Evolutionary conservation across 2,329 filamentous ascomycete species (phyloP).

Genomic region (Penicillium sp.): DNA sequence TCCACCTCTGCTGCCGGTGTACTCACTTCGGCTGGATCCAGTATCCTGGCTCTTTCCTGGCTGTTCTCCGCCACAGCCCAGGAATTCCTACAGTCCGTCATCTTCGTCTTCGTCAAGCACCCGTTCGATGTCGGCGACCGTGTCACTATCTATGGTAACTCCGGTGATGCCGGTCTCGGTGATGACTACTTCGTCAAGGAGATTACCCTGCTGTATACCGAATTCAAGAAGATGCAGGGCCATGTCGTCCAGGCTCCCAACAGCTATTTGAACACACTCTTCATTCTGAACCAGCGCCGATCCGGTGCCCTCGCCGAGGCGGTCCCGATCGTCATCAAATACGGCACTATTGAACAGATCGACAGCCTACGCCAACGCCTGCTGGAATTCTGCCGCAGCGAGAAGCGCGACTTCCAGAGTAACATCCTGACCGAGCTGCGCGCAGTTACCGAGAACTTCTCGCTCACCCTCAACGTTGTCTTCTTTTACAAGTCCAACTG

Average conservation of each 20-base stretch:
- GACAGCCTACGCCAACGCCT: slow-evolving; percentile 74
- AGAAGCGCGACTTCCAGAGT: slow-evolving; percentile 83
- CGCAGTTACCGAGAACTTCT: slow-evolving; percentile 74
- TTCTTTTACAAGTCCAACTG: slow-evolving; percentile 98
- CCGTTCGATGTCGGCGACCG: slow-evolving; percentile 95
- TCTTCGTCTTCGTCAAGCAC: slow-evolving; percentile 96
- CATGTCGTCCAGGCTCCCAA: slow-evolving; percentile 95
- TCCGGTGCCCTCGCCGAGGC: slow-evolving; percentile 85
- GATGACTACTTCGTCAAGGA: slow-evolving; percentile 97
- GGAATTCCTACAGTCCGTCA: slow-evolving; percentile 87
- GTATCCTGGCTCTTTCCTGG: slow-evolving; percentile 86
- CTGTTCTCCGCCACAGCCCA: slow-evolving; percentile 87
- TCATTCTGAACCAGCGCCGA: slow-evolving; percentile 90
- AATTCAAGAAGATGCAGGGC: slow-evolving; percentile 98
- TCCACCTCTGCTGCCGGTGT: slow-evolving; percentile 86
- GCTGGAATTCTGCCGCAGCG: slow-evolving; percentile 71
- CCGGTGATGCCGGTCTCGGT: slow-evolving; percentile 68
- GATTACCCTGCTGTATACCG: slow-evolving; percentile 86
- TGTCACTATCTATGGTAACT: slow-evolving; percentile 85
- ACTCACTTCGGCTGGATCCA: slow-evolving; percentile 81
- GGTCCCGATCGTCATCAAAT: slow-evolving; percentile 76
- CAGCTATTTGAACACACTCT: slow-evolving; percentile 84
- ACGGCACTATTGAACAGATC: slow-evolving; percentile 78
- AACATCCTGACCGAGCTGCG: slow-evolving; percentile 83
- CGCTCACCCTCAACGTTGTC: slow-evolving; percentile 81